phyloP scores from a whole-genome alignment of 371 early-diverging fungal genomes.

The Apophysomyces sp. region DNA sequence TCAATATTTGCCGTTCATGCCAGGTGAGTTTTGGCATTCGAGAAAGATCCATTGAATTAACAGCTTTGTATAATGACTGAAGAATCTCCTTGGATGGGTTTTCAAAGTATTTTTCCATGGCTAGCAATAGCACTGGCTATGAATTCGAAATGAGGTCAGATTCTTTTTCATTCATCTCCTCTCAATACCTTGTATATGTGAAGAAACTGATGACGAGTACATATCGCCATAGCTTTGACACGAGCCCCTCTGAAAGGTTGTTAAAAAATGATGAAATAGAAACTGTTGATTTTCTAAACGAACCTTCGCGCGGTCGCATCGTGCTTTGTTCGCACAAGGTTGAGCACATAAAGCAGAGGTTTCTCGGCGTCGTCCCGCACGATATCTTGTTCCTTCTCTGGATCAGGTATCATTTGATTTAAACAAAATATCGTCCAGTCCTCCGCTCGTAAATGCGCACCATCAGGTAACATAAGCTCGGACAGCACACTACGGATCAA shows the following conservation, averaged over 20 bases:
- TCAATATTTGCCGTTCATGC: slow-evolving; percentile 74
- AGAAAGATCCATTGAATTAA: slow-evolving; percentile 86
- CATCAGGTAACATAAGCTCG: slow-evolving; percentile 95
- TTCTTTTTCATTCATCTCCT: background rate
- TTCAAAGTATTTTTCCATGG: slow-evolving; percentile 89
- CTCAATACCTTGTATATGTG: slow-evolving; percentile 86
- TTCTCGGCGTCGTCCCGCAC: slow-evolving; percentile 49
- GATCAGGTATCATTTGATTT: slow-evolving; percentile 71
- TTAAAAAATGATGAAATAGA: background rate
- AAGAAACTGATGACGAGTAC: slow-evolving; percentile 84
- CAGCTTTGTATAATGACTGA: slow-evolving; percentile 74
- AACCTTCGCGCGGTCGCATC: slow-evolving; percentile 80
- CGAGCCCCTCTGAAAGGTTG: slow-evolving; percentile 70
- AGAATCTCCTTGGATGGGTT: slow-evolving; percentile 75
- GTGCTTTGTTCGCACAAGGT: slow-evolving; percentile 86
- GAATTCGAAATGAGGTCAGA: background rate
- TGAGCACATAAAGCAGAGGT: slow-evolving; percentile 83
- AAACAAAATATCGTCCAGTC: slow-evolving; percentile 96
- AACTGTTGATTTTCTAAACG: background rate
- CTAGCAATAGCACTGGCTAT: slow-evolving; percentile 84
- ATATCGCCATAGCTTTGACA: slow-evolving; percentile 94
- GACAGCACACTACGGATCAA: slow-evolving; percentile 69
- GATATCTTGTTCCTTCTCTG: slow-evolving; percentile 30
- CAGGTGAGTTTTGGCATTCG: slow-evolving; percentile 77
- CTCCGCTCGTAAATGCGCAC: slow-evolving; percentile 87